phyloP scores from a whole-genome alignment of 257 asterid genomes.

The Ligustrum vulgare region DNA sequence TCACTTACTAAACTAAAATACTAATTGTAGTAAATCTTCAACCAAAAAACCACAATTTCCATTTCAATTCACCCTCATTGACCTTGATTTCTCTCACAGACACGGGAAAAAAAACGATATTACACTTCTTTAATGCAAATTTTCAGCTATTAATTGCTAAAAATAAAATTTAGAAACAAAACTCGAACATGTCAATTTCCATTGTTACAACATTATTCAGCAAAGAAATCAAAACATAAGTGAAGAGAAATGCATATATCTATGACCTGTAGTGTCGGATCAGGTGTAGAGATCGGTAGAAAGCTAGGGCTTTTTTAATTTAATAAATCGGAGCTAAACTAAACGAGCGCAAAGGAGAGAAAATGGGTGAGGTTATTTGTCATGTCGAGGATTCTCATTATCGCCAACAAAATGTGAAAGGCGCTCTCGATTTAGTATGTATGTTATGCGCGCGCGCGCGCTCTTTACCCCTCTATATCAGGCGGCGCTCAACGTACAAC shows the following conservation, averaged over 20 bases:
- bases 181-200: conserved; percentile 1
- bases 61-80: conserved; percentile 8
- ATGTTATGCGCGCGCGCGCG: conserved; percentile 21
- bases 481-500: conserved; percentile 2
- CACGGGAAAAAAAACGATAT: conserved; percentile 9
- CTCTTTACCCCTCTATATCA: conserved; percentile 30
- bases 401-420: conserved; percentile 39
- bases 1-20: conserved; percentile 12
- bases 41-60: conserved; percentile 7
- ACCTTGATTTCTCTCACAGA: conserved; percentile 26
- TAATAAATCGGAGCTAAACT: conserved; percentile 12
- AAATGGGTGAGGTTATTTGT: conserved; percentile 35
- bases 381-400: conserved; percentile 40
- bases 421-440: conserved; percentile 35
- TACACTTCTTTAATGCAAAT: conserved; percentile 22
- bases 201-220: conserved; percentile 18
- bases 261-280: conserved; percentile 31
- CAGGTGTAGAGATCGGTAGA: conserved; percentile 15
- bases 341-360: conserved; percentile 26
- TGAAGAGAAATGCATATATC: neutral
- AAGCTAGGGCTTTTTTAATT: conserved; percentile 29
- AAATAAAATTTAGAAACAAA: neutral
- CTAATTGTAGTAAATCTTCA: conserved; percentile 18
- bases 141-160: conserved; percentile 9
- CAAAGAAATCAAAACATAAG: conserved; percentile 7